Percentiles rank a stretch among this genome's conserved stretches.
These are phyloP conservation scores for Pisolithus microcarpus DNA, from an alignment of 768 basidiomycete species.

Conservation along the genomic window DNA sequence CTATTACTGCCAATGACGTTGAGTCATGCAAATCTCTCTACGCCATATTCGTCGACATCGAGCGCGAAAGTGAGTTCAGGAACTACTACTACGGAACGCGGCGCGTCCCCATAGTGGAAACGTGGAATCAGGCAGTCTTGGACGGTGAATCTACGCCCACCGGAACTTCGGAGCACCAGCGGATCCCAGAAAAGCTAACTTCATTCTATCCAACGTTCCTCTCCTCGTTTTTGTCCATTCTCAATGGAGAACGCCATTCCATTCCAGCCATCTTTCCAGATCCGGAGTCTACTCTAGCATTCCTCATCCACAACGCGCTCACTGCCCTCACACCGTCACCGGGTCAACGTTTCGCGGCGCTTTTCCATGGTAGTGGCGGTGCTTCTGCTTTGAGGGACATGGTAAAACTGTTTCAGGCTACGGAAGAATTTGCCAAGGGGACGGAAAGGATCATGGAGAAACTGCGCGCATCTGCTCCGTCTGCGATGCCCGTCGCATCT, in stretches of 20 bases:
- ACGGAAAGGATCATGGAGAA: constrained; percentile 77
- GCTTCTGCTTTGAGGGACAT: constrained; percentile 59
- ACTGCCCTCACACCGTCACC: constrained; percentile 77
- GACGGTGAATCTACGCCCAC: constrained; percentile 14
- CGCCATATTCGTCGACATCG: constrained; percentile 83
- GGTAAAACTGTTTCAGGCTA: constrained; percentile 61
- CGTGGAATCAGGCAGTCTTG: constrained; percentile 62
- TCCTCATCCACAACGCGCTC: constrained; percentile 76
- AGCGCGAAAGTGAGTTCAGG: constrained; percentile 86
- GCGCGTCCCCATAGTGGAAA: constrained; percentile 50
- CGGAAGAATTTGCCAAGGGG: constrained; percentile 74
- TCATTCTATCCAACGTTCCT: constrained; percentile 75
- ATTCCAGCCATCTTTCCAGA: constrained; percentile 87
- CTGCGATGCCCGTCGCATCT: constrained; percentile 13
- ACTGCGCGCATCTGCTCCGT: constrained; percentile 34
- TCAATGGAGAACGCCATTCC: constrained; percentile 64
- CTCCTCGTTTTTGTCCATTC: constrained; percentile 51
- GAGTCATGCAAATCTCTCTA: constrained; percentile 72
- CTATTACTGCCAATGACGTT: constrained; percentile 74
- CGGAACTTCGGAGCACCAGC: constrained; percentile 37
- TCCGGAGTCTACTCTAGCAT: constrained; percentile 65
- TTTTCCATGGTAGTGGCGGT: constrained; percentile 55
- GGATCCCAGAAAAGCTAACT: constrained; percentile 39
- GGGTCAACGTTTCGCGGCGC: constrained; percentile 64
- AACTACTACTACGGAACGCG: constrained; percentile 91